Evolutionary conservation across 345 rosid species (phyloP), one percentile per base, ranked within the genome.

Genomic region (Rhodamnia rubescens): DNA sequence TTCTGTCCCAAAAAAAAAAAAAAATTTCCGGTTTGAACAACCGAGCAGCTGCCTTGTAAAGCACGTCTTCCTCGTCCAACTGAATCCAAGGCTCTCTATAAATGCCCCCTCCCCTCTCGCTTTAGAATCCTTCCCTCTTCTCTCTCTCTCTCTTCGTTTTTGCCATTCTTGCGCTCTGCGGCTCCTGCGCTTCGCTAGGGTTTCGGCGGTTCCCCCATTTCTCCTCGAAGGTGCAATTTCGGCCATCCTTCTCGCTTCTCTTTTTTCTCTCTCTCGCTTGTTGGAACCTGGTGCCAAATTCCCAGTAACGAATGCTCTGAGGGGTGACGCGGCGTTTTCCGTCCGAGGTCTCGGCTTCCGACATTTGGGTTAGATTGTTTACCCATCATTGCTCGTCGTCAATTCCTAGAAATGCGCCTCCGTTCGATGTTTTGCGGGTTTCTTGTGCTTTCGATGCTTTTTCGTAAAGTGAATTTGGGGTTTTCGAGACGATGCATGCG

Each of bases 41-140:
- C 42, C 75, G 75, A 64, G 75, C 75, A 64, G 75, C 42, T 69
- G 82, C 91, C 93, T 93, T 93, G 94, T 87, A 84, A 85, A 90
- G 88, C 98, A 94, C 96, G 96, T 91, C 94, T 91, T 69, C 84
- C 74, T 74, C 52, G 4, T 82, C 27, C 14, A 69, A 24, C 49
- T 15, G n/a, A 74, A 29, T 53, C 32, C 32, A 29, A 3, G 27
- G 26, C 3, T 29, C 90, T 93, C 95, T 94, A 95, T 94, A 95
- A 94, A 97, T 92, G 89, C 90, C 83, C 81, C 52, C 61, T 57
- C 59, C 15, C 47, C 89, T 84, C 87, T 85, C 40, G 9, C 89
- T 86, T 82, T 15, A 85, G 15, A n/a, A 82, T 69, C 84, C 82
- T 57, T 88, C 88, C 88, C 88, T 89, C 78, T 42, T 40, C n/a